Conservation (phyloP, 768 basidiomycete species). For the Rossbeevera mucosa region DNA sequence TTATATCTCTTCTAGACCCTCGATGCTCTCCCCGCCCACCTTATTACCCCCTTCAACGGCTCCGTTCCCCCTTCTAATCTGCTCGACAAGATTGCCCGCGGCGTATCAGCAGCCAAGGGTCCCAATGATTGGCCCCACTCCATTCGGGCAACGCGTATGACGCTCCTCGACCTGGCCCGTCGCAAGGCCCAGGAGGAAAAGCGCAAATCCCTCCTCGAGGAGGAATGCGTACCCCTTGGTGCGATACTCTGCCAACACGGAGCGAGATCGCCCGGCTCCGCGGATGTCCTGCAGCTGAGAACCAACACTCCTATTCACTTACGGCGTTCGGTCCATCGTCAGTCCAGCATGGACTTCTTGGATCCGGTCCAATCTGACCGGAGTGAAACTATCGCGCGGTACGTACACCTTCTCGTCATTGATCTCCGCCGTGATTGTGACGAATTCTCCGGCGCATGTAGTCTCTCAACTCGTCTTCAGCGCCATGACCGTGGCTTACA, state of each 20-base stretch:
- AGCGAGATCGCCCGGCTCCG: slow-evolving; percentile 24
- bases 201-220: slow-evolving; percentile 41
- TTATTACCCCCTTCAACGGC: slow-evolving; percentile 85
- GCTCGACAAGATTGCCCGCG: slow-evolving; percentile 80
- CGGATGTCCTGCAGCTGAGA: slow-evolving; percentile 43
- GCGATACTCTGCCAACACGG: slow-evolving; percentile 9
- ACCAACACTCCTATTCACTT: slow-evolving; percentile 45
- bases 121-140: slow-evolving; percentile 81
- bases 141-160: slow-evolving; percentile 73
- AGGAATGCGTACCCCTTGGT: slow-evolving; percentile 35
- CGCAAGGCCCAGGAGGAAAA: slow-evolving; percentile 51
- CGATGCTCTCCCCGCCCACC: slow-evolving; percentile 75
- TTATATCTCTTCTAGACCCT: slow-evolving; percentile 47
- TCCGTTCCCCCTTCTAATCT: slow-evolving; percentile 80
- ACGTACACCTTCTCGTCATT: slow-evolving; percentile 25
- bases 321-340: slow-evolving; percentile 62
- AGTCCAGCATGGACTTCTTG: slow-evolving; percentile 88
- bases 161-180: slow-evolving; percentile 77
- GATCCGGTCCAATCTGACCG: slow-evolving; percentile 39
- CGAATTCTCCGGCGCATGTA: slow-evolving; percentile 27
- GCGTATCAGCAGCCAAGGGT: slow-evolving; percentile 70
- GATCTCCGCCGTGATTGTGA: slow-evolving; percentile 9
- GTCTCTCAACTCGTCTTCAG: slow-evolving; percentile 65
- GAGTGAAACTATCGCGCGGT: slow-evolving; percentile 60
- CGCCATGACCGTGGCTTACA: slow-evolving; percentile 57